These are phyloP conservation scores for Phytophthora sp. DNA, from an alignment of 352 stramenopile genomes.

Conservation along the genomic window DNA sequence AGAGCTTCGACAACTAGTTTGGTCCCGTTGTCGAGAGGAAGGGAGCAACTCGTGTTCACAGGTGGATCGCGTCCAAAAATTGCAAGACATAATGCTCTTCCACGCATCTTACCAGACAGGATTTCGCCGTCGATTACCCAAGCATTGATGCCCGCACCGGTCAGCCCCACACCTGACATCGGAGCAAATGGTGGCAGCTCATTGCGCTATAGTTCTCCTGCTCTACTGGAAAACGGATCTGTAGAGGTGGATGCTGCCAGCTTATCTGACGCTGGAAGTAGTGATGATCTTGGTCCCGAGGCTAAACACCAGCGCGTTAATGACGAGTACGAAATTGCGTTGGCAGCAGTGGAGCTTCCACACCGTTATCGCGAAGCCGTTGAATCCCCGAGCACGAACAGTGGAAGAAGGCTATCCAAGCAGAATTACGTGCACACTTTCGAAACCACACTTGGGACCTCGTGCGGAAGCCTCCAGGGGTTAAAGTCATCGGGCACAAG, in stretches of 20 bases:
- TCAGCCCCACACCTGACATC: not conserved
- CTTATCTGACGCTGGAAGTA: not conserved
- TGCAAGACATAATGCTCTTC: not conserved
- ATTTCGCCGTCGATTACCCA: not conserved
- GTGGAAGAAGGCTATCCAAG: constrained; percentile 15
- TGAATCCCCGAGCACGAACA: constrained; percentile 9
- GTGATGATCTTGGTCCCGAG: constrained; percentile 2
- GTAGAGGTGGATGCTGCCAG: no score
- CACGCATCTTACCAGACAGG: not conserved
- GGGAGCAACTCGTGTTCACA: not conserved
- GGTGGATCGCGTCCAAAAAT: not conserved
- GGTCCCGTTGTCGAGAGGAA: constrained; percentile 1
- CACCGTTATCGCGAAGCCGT: constrained; percentile 19
- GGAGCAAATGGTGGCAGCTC: no score
- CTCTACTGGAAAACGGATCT: not conserved
- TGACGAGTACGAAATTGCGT: constrained; percentile 9
- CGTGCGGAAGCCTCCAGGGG: not conserved
- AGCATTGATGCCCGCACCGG: no score
- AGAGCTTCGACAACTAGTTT: constrained; percentile 2
- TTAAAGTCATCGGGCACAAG: constrained; percentile 12
- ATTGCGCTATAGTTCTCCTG: no score
- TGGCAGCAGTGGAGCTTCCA: constrained; percentile 9
- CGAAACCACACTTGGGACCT: constrained; percentile 27
- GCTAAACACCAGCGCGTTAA: not conserved
- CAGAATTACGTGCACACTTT: constrained; percentile 11